Evolutionary conservation across 176 grass and related monocot species (phyloP).

Genomic region (Oryza meridionalis): DNA sequence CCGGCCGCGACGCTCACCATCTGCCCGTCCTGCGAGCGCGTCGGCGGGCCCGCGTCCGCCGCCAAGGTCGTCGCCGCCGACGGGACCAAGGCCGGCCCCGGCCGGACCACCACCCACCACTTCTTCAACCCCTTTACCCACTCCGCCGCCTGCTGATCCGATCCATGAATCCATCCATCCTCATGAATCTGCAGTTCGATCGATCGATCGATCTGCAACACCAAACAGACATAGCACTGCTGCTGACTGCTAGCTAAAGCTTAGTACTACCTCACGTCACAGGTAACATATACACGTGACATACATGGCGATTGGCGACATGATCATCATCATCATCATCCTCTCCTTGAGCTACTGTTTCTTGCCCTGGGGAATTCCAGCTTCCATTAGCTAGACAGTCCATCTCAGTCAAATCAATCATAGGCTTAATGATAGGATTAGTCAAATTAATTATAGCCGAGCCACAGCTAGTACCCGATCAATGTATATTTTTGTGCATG

Average conservation of each 20-base stretch:
- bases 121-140: slow-evolving; percentile 96
- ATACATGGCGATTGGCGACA: neutral
- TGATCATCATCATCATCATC: neutral
- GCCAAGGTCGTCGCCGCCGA: slow-evolving; percentile 46
- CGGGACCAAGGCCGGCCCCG: slow-evolving; percentile 42
- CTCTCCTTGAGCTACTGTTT: slow-evolving; percentile 32
- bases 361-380: slow-evolving; percentile 21
- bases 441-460: slow-evolving; percentile 30
- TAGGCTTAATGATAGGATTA: slow-evolving; percentile 46
- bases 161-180: neutral
- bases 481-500: slow-evolving; percentile 50
- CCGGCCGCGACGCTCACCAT: slow-evolving; percentile 68
- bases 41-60: slow-evolving; percentile 39
- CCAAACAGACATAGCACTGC: slow-evolving; percentile 12
- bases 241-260: neutral
- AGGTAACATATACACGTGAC: slow-evolving; percentile 40
- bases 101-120: slow-evolving; percentile 49
- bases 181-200: neutral
- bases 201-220: neutral
- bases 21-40: slow-evolving; percentile 85
- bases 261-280: slow-evolving; percentile 38
- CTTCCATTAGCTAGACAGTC: slow-evolving; percentile 38
- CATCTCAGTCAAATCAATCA: slow-evolving; percentile 30
- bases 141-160: slow-evolving; percentile 71
- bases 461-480: slow-evolving; percentile 18